Evolutionary conservation across 805 yeast species (phyloP), one percentile per base, ranked within the genome.

Genomic region (Nakazawaea wickerhamii): DNA sequence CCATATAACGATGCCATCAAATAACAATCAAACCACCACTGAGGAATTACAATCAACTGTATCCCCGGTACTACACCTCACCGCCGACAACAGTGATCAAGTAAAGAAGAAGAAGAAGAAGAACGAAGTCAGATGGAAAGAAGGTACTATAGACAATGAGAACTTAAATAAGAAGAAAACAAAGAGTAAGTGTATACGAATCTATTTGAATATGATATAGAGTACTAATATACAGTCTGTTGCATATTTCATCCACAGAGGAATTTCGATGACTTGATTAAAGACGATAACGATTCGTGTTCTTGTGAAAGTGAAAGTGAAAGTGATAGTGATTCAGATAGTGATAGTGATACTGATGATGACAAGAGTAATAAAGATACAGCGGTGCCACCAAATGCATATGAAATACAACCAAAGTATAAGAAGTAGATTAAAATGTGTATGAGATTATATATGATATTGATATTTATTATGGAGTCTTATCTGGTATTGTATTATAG

Each of bases 71-170:
- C 23, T 35, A 14, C 38, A 35, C 17, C 30, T 35, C 13, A 23
- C 38, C 3, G 38, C 38, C 6, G 30, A 31, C 7, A 31, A 6
- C 34, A 31, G 21, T 7, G 6, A 14, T 13, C 26, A 35, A 6
- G n/a, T 4, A 9, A 25, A 23, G 9, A 23, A 23, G 30, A 14
- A 14, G 19, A 35, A 23, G 27, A 20, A 22, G 38, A 45, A 48
- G 40, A 70, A 79, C 10, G 70, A 75, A 31, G 96, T 91, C 0
- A 70, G 79, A 40, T 91, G 97, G 96, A 70, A 81, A 6, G 85
- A 83, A 28, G 95, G 81, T 36, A 90, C 87, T 3, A 71, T 93
- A 4, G 98, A 91, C 59, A 91, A 91, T 59, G 99, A 91, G 63
- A 63, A 84, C 56, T 69, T 93, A 84, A 75, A 83, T 55, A 86